These are phyloP conservation scores for Panicum miliaceum DNA, from an alignment of 176 grass and related monocot species.

Conservation along the genomic window DNA sequence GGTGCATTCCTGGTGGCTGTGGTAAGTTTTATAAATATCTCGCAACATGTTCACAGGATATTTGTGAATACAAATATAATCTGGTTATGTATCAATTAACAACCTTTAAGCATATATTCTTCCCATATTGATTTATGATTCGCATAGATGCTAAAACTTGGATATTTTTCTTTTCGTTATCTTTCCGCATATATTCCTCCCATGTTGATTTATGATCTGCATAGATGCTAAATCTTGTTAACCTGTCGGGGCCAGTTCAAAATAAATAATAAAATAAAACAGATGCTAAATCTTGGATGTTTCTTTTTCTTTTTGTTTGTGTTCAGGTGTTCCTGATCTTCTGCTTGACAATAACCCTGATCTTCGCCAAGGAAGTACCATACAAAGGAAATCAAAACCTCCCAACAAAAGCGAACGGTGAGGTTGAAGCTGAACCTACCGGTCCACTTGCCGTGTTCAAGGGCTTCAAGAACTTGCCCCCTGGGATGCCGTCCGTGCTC, in stretches of 20 bases:
- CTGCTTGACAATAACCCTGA: constrained; percentile 53
- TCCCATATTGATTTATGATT: background rate
- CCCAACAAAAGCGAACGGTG: constrained; percentile 52
- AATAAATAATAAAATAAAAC: too few species aligned
- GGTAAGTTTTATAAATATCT: constrained; percentile 47
- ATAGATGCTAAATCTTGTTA: too few species aligned
- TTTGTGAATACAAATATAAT: background rate
- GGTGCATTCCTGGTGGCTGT: constrained; percentile 88
- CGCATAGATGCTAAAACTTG: background rate
- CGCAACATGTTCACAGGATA: background rate
- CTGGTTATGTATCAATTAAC: background rate
- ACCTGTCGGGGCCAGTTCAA: too few species aligned
- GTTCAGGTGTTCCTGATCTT: constrained; percentile 66
- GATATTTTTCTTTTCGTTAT: background rate
- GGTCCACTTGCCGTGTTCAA: constrained; percentile 45
- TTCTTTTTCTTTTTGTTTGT: background rate
- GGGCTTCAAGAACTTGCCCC: constrained; percentile 77
- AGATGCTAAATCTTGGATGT: background rate
- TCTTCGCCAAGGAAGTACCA: constrained; percentile 74
- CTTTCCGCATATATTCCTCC: too few species aligned
- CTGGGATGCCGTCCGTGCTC: constrained; percentile 89
- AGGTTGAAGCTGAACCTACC: constrained; percentile 37
- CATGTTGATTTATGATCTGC: too few species aligned
- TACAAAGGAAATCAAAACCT: constrained; percentile 42
- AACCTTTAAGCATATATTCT: background rate